These are phyloP conservation scores for Candida maris DNA, from an alignment of 805 yeast species.

Conservation along the genomic window DNA sequence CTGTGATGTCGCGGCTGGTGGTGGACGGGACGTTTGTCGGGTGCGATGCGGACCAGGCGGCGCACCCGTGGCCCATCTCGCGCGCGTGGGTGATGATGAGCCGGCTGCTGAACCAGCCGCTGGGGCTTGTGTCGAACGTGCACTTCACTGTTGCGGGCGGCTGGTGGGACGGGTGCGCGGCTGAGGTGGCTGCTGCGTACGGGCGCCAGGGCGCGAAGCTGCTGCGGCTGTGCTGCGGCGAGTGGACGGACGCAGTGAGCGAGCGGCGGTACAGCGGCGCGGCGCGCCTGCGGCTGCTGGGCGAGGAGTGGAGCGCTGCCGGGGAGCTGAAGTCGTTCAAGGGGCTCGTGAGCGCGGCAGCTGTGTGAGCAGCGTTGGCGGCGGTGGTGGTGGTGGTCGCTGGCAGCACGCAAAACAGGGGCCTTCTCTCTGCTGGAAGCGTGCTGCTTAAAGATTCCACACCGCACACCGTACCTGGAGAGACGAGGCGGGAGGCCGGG, in stretches of 20 bases:
- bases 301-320: slow-evolving; percentile 67
- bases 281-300: slow-evolving; percentile 67
- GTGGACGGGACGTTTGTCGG: slow-evolving; percentile 25
- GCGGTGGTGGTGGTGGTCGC: too few relatives aligned
- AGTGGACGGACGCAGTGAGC: slow-evolving; percentile 51
- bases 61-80: slow-evolving; percentile 55
- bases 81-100: slow-evolving; percentile 73
- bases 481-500: too few relatives aligned
- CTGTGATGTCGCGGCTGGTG: slow-evolving; percentile 60
- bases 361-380: slow-evolving; percentile 15
- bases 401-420: too few relatives aligned
- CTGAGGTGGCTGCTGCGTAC: slow-evolving; percentile 50
- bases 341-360: slow-evolving; percentile 31
- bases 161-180: slow-evolving; percentile 90
- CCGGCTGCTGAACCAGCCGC: slow-evolving; percentile 58
- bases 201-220: slow-evolving; percentile 71
- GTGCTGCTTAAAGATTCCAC: too few relatives aligned
- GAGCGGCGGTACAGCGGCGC: slow-evolving; percentile 68
- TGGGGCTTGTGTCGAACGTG: slow-evolving; percentile 51
- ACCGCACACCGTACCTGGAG: too few relatives aligned
- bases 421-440: too few relatives aligned
- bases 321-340: slow-evolving; percentile 46
- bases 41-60: slow-evolving; percentile 17
- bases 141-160: slow-evolving; percentile 70
- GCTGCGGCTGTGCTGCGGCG: slow-evolving; percentile 40